Evolutionary conservation across 1,139 yeast species (phyloP), one percentile per base, ranked within the genome.

Genomic region (Pichia inconspicua): DNA sequence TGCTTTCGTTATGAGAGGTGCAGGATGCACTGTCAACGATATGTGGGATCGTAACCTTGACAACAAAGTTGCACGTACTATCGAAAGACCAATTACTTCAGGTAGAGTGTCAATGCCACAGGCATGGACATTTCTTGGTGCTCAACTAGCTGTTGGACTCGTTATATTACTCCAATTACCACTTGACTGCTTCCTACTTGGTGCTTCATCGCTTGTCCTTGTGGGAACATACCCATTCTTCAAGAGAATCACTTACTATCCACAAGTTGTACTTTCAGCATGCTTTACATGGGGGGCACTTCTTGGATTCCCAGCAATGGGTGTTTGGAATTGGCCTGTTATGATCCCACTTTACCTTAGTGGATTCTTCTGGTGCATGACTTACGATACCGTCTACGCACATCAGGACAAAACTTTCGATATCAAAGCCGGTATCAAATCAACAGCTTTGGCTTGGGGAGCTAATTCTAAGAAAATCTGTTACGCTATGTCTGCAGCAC

Each of bases 271-370:
- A 58, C 74, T 94, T 14, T 78, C 95, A 19, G 73, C 84, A 14
- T 86, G 96, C 58, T 94, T 88, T 66, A 84, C 88, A 53, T 94
- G 98, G 98, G 98, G 96, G 27, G 89, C 96, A 11, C 65, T 92
- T 38, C 69, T 92, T 34, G 98, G 98, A 0, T 92, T 86, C 66
- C 97, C 98, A 3, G 97, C 97, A 0, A 88, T 94, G 75, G 96
- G 96, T 1, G 78, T 90, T 1, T 75, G 92, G 74, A 74, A 78
- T 56, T 74, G 79, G 70, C 68, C 79, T 22, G 85, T 89, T 4
- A 90, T 90, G 78, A 70, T 78, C 12, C 88, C 96, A 1, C 71
- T 94, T 46, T 87, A 84, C 58, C 65, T 80, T 3, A 80, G 96
- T 17, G 82, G 89, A 43, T 85, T 83, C 63, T 73, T 84, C 49